Conservation (phyloP, 2,329 filamentous ascomycete genomes). For the Magnaporthiopsis rhizophila region DNA sequence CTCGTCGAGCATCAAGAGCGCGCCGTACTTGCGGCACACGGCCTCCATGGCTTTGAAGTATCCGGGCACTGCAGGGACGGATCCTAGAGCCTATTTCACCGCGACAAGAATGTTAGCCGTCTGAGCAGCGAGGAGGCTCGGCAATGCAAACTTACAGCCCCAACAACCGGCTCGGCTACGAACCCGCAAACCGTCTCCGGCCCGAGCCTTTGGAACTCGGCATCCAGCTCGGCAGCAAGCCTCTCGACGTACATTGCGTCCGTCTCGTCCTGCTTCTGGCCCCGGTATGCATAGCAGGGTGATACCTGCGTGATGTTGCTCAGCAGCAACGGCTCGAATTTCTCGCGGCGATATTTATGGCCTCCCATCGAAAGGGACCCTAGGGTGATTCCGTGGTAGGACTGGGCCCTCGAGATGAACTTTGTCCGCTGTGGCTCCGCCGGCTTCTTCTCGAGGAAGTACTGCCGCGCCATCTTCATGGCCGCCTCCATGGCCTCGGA, state of each 20-base stretch:
- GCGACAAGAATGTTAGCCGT: not conserved
- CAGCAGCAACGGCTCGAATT: slow-evolving; percentile 55
- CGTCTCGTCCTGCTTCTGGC: slow-evolving; percentile 39
- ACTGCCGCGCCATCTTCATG: slow-evolving; percentile 57
- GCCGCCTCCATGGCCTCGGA: slow-evolving; percentile 60
- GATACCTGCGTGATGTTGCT: slow-evolving; percentile 53
- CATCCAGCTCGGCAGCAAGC: slow-evolving; percentile 57
- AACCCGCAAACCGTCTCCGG: slow-evolving; percentile 63
- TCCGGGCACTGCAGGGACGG: slow-evolving; percentile 39
- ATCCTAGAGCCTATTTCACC: slow-evolving; percentile 34
- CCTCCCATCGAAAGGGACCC: slow-evolving; percentile 59
- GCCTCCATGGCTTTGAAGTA: slow-evolving; percentile 46
- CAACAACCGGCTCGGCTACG: slow-evolving; percentile 65
- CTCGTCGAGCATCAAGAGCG: slow-evolving; percentile 48
- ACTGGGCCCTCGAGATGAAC: slow-evolving; percentile 60
- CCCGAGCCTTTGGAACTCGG: slow-evolving; percentile 55
- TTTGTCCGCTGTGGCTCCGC: slow-evolving; percentile 47
- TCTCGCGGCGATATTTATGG: slow-evolving; percentile 48
- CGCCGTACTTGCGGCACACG: slow-evolving; percentile 47
- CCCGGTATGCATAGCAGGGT: slow-evolving; percentile 59
- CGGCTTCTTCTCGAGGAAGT: slow-evolving; percentile 47
- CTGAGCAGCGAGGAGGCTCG: not conserved
- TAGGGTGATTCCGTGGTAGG: slow-evolving; percentile 66
- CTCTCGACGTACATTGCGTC: slow-evolving; percentile 51
- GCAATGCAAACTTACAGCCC: slow-evolving; percentile 45